Conservation (phyloP, 495 filamentous ascomycete genomes). For the Aspergillus steynii region DNA sequence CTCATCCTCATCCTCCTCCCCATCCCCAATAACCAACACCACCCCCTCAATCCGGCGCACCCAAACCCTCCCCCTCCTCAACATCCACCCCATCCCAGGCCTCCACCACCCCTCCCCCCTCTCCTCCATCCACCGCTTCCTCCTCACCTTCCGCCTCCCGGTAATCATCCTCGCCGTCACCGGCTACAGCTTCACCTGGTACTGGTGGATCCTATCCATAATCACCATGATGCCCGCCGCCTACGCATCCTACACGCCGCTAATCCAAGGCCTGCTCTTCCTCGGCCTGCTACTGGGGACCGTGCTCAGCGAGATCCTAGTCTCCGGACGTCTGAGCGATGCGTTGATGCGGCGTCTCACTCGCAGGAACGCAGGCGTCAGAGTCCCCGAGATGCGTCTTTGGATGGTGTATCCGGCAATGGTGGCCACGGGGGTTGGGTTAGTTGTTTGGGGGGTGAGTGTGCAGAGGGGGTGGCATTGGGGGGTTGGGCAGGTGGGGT, state of each 20-base stretch:
- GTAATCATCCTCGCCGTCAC: constrained; percentile 47
- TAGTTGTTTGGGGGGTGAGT: constrained; percentile 58
- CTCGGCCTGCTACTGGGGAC: constrained; percentile 60
- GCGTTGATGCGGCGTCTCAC: constrained; percentile 48
- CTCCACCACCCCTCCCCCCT: constrained; percentile 55
- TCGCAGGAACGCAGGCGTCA: constrained; percentile 44
- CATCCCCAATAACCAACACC: neutral
- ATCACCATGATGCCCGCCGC: constrained; percentile 61
- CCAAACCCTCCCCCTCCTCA: constrained; percentile 50
- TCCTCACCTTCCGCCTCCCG: constrained; percentile 49
- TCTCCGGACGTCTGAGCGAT: constrained; percentile 57
- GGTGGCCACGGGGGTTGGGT: constrained; percentile 43
- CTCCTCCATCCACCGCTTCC: constrained; percentile 48
- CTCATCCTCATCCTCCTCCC: neutral
- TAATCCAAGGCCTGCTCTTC: constrained; percentile 61
- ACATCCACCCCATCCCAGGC: constrained; percentile 51
- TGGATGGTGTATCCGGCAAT: constrained; percentile 61
- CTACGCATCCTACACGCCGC: constrained; percentile 50
- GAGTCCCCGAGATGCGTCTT: constrained; percentile 58
- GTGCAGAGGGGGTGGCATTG: constrained; percentile 59
- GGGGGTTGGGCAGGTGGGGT: constrained; percentile 60
- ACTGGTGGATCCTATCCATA: constrained; percentile 64
- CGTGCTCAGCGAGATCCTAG: constrained; percentile 53
- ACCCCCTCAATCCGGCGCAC: constrained; percentile 40
- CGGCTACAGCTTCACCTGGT: constrained; percentile 59